Base-by-base conservation (phyloP, 2,329 filamentous ascomycete species). In the Aspergillus hortae region DNA sequence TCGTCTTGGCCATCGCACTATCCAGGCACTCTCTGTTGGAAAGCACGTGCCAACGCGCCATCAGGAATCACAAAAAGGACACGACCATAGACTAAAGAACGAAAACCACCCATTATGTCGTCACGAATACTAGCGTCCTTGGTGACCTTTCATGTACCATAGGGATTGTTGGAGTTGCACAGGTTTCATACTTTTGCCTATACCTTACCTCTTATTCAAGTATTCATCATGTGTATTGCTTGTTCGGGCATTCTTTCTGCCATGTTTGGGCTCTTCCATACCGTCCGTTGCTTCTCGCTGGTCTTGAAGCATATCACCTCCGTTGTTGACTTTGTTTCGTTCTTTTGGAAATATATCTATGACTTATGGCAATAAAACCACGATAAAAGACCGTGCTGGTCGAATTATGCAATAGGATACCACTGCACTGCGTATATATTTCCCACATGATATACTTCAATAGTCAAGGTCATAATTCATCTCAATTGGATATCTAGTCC, bases 401-500 rank as follows among this genome's bases (percentile, higher is more conserved):
- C 1, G 6, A 23, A 6, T 23, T 23, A 23, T 23, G 6, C 23
- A 23, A 6, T 30, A 30, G 27, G 27, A 30, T 11, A 9, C 6
- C 7, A 30, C 7, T 30, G 27, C 6, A 30, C 27, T 7, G 7
- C 7, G 7, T 30, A 10, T 30, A 30, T 30, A 30, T 30, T 30
- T 30, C 7, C 7, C 27, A 10, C 25, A 30, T 17, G 19, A 36
- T 14, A 44, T 23, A 23, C 6, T 38, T 36, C 14, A 23, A 45
- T 4, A n/a, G 10, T n/a, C 12, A 38, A n/a, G 5, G 35, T 38
- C 35, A 38, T 38, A 17, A 38, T 38, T 55, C 47, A 49, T 46
- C 35, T 60, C 52, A 27, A 57, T 57, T 57, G 56, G 46, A 51
- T 60, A 49, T 59, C 56, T 59, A 56, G 48, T 48, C 44, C 48